Evolutionary conservation across 169 alveolate species (phyloP), one percentile per base, ranked within the genome.

Genomic region (Plasmodium inui): DNA sequence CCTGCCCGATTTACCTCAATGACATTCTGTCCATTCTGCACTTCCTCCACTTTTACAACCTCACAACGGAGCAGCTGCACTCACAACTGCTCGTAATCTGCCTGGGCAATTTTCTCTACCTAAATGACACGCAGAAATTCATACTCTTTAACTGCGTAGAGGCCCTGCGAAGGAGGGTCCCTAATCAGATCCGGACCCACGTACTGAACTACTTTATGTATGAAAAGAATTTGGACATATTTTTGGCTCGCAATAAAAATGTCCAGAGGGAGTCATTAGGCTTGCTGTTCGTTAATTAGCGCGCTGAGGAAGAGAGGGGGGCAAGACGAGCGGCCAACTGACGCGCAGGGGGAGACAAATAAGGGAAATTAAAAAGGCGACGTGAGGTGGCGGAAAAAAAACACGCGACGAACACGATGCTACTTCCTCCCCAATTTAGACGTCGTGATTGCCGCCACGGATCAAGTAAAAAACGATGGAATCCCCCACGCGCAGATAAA

Each of bases 401-500:
- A 80, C 9, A 0, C 1, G 32, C 61, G 57, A 41, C 28, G 17
- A 81, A 81, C n/a, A 81, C 39, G 10, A 19, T 46, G 41, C 26
- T n/a, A 30, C 73, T 67, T 50, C 28, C 37, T 50, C 37, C 4
- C 44, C 14, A 28, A 41, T 4, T 34, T n/a, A 83, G n/a, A 83
- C 73, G 34, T 83, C 74, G 61, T 84, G 30, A 61, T 88, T 88
- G 28, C 94, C 94, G 9, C 94, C 94, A 14, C 81, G 70, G 71
- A 88, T 88, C 71, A 88, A 50, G 82, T 88, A 88, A 61, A 88
- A 88, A 57, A 88, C 82, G 34, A 88, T 79, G 22, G 70, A 61
- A 71, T 88, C 94, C 9, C 94, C 94, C 28, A 88, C 94, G 30
- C 94, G 57, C 71, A 88, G 50, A 79, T 88, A 88, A 79, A 78